A percentile compares a stretch with the other conserved stretches of the same genome.
phyloP scores from a whole-genome alignment of 2,329 filamentous ascomycete genomes.

The Nothopassalora personata region DNA sequence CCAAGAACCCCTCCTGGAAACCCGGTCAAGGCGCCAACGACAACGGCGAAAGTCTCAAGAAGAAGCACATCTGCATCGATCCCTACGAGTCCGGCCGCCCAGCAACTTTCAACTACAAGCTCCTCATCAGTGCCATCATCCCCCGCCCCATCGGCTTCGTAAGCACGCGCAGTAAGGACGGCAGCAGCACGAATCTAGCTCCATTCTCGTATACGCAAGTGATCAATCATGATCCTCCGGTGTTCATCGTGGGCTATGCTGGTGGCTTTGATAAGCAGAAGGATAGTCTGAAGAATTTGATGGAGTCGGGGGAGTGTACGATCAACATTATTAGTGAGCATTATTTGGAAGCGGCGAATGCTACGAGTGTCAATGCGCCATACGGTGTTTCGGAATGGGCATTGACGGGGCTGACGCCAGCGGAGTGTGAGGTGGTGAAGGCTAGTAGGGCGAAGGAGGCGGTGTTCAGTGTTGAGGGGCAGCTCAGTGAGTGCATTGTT shows the following conservation, averaged over 20 bases:
- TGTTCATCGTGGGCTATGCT: constrained; percentile 64
- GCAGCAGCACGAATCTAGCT: constrained; percentile 66
- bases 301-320: constrained; percentile 63
- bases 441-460: constrained; percentile 74
- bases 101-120: constrained; percentile 76
- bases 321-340: constrained; percentile 85
- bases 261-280: constrained; percentile 60
- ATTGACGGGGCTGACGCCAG: constrained; percentile 68
- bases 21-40: constrained; percentile 62
- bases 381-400: constrained; percentile 74
- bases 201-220: constrained; percentile 85
- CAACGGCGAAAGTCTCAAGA: constrained; percentile 44
- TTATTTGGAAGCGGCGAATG: constrained; percentile 82
- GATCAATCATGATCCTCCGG: constrained; percentile 76
- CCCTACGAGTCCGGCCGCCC: constrained; percentile 68
- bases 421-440: constrained; percentile 59
- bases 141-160: constrained; percentile 73
- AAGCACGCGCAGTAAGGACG: constrained; percentile 56
- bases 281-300: constrained; percentile 71
- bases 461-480: constrained; percentile 76
- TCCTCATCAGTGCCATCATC: constrained; percentile 76
- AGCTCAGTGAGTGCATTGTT: constrained; percentile 44
- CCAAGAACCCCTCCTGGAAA: constrained; percentile 60
- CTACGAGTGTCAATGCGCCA: constrained; percentile 71
- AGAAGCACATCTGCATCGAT: constrained; percentile 70